Evolutionary conservation across 2,329 filamentous ascomycete species (phyloP).

Genomic region (Parafenestella ontariensis): DNA sequence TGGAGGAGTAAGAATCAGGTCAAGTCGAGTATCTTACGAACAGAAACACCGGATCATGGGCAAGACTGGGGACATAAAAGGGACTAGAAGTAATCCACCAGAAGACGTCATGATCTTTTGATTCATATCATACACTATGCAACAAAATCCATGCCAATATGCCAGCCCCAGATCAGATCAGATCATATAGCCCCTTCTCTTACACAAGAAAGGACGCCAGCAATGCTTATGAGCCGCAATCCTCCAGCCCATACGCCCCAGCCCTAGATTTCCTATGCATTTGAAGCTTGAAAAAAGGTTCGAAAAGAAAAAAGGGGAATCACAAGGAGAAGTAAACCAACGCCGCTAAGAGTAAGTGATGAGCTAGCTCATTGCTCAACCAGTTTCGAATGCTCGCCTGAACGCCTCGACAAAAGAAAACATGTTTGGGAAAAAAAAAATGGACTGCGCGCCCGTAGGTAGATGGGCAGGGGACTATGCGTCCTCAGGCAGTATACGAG

Average conservation of each 20-base stretch:
- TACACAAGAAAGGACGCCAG: conserved; percentile 4
- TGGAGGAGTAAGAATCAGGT: conserved; percentile 27
- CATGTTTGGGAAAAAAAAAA: neutral
- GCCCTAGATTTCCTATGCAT: conserved; percentile 5
- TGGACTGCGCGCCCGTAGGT: neutral
- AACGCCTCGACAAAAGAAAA: neutral
- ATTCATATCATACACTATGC: conserved; percentile 10
- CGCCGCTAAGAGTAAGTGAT: neutral
- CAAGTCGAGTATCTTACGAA: neutral
- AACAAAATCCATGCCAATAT: conserved; percentile 1
- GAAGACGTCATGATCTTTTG: neutral
- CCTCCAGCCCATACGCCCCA: conserved; percentile 8
- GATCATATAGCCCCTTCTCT: conserved; percentile 8
- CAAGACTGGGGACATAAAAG: neutral
- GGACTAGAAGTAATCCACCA: neutral
- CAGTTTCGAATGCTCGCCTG: neutral
- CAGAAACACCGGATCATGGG: neutral
- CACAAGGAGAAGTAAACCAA: conserved; percentile 11
- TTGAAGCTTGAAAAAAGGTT: conserved; percentile 3
- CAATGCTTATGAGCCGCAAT: conserved; percentile 8
- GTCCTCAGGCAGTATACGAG: conserved; percentile 49
- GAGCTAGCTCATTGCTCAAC: neutral
- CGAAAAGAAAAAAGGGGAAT: conserved; percentile 22
- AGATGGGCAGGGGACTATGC: conserved; percentile 16
- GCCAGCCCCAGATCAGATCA: neutral